Evolutionary conservation across 1,284 basidiomycete species (phyloP).

Genomic region (Cronartium ribicola): DNA sequence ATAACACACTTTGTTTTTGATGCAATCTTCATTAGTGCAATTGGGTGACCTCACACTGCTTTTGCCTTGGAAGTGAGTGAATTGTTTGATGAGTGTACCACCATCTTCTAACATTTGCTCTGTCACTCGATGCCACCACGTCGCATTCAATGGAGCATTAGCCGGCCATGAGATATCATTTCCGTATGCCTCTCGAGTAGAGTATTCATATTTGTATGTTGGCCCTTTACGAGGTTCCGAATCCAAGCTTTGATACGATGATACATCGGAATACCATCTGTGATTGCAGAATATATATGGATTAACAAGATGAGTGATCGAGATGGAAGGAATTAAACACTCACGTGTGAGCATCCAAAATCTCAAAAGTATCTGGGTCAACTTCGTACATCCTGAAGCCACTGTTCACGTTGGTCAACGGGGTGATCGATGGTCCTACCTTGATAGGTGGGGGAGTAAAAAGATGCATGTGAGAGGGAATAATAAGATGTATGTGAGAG

Average conservation of each 20-base stretch:
- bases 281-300: background rate
- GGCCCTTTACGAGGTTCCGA: constrained; percentile 47
- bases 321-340: background rate
- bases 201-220: constrained; percentile 53
- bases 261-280: background rate
- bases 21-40: constrained; percentile 62
- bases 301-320: background rate
- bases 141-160: constrained; percentile 52
- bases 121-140: constrained; percentile 63
- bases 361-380: constrained; percentile 58
- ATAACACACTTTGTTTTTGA: constrained; percentile 69
- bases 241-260: background rate
- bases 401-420: constrained; percentile 52
- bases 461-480: no score
- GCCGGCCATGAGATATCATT: constrained; percentile 42
- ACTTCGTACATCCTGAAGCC: constrained; percentile 59
- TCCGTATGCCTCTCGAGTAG: constrained; percentile 56
- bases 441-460: no score
- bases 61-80: constrained; percentile 70
- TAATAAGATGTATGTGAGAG: no score
- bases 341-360: constrained; percentile 54
- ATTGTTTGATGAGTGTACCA: constrained; percentile 50
- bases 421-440: background rate
- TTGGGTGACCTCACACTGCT: constrained; percentile 58
- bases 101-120: constrained; percentile 48